Conservation (phyloP, 768 basidiomycete genomes). For the Bullera alba region DNA sequence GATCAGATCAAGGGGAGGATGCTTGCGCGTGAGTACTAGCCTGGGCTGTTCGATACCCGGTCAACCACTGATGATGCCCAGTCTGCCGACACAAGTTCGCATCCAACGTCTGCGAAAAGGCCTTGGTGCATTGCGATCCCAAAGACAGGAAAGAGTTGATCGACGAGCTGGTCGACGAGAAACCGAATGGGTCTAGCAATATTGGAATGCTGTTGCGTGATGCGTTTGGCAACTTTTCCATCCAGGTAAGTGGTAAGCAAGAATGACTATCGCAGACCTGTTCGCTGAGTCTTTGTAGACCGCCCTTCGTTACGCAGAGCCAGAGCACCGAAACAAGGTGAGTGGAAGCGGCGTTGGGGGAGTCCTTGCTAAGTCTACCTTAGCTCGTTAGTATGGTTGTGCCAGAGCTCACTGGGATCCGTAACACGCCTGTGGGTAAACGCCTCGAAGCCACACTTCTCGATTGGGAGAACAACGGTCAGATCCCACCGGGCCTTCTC, state of each 20-base stretch:
- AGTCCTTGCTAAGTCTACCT: neutral
- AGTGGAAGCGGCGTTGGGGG: neutral
- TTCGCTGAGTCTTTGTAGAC: too few species aligned
- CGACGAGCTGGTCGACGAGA: constrained; percentile 68
- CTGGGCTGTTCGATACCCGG: neutral
- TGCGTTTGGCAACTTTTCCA: constrained; percentile 33
- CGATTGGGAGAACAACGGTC: constrained; percentile 10
- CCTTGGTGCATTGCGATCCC: constrained; percentile 59
- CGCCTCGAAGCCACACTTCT: constrained; percentile 17
- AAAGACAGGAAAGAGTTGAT: constrained; percentile 65
- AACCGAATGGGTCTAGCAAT: constrained; percentile 60
- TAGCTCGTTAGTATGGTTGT: constrained; percentile 24
- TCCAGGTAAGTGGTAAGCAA: constrained; percentile 23
- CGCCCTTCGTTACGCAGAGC: constrained; percentile 15
- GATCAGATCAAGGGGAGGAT: constrained; percentile 68
- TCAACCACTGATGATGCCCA: constrained; percentile 5
- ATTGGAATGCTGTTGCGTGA: constrained; percentile 46
- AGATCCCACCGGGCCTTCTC: too few species aligned
- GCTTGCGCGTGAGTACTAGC: constrained; percentile 46
- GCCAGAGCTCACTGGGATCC: constrained; percentile 14
- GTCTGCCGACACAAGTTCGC: constrained; percentile 63
- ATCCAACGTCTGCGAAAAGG: constrained; percentile 93
- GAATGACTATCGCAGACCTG: neutral
- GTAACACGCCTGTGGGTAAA: constrained; percentile 33
- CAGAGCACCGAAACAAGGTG: constrained; percentile 18